Evolutionary conservation across 2,329 filamentous ascomycete species (phyloP), one percentile per base, ranked within the genome.

Genomic region (Aspergillus aculeatus): DNA sequence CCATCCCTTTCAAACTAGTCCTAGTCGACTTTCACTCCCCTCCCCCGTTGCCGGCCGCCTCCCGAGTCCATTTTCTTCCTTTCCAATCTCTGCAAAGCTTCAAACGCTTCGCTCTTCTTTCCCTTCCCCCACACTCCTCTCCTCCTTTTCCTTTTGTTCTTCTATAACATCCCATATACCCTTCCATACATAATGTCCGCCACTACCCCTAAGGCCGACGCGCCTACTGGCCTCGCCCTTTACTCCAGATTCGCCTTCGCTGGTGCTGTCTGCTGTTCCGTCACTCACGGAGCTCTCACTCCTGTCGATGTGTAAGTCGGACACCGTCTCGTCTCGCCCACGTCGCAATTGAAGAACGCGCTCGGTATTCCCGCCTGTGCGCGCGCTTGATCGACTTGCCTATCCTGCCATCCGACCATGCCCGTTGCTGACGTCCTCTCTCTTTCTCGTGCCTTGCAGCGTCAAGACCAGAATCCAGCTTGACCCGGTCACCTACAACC

Each of bases 241-340:
- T 98, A 98, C 89, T 91, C 91, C 73, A 88, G 92, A 81, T 97
- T 97, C 84, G 94, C 95, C 82, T 90, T 99, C 74, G 93, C 95
- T 73, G 95, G 95, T 82, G 95, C 95, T 73, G 83, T 98, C 84
- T 97, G 95, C 89, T 99, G 95, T 82, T 95, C 93, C 72, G 83
- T 98, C 82, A 99, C 95, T 77, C 95, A 99, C 87, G 95, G 94
- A 81, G 90, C 86, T 75, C 88, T 98, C 73, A 99, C 95, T 71
- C 95, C 95, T 76, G 92, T 99, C 80, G 95, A 99, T 90, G 95
- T 99, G 94, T 98, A 95, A 81, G 94, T 91, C 63, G 59, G 26
- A 24, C 71, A 44, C 38, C 38, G 38, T 44, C 38, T 44, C 71
- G 72, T 24, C 75, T 66, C 66, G 77, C 26, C 29, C 16, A 24